Base-by-base conservation (phyloP, 2,329 filamentous ascomycete species). In the Davidsoniella eucalypti region DNA sequence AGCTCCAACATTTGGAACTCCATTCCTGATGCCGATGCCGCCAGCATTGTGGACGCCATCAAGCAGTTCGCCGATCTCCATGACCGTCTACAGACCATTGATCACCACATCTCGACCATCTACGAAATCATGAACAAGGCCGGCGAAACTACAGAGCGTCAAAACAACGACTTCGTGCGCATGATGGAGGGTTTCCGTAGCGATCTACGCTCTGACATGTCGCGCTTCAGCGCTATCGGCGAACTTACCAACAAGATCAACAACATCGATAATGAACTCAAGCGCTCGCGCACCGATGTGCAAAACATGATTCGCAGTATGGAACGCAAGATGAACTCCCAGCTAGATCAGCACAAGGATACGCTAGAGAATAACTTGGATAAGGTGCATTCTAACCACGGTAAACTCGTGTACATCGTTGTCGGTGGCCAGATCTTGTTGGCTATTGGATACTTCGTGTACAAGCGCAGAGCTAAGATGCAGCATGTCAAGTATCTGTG, bases 401-500 rank as follows among this genome's bases (percentile, higher is more conserved):
- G 66, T 16, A 68, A 63, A 55, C 63, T 79, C 57, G 75, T 94
- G 56, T 73, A 82, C 58, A 67, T 87, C 53, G 73, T 94, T 52
- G 69, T 94, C 51, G 79, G 75, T 16, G 78, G 85, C 55, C 87
- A 95, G 66, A 61, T 84, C 45, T 61, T 87, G 56, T 68, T 93
- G 29, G 76, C 77, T 0, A 77, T 65, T 2, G 75, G 71, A 1
- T 94, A 88, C 61, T 63, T 86, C 37, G 61, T 80, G 53, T 94
- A 94, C 67, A 94, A 94, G 74, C 75, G 79, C 58, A 80, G 82
- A 60, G 77, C 82, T 65, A 72, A 76, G 38, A 78, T 72, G 55
- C 77, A 79, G 64, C 86, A 86, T n/a, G 94, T 94, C 73, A 95
- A 95, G 68, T 95, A 87, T 64, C 67, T 94, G 61, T 94, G 70